A percentile compares a stretch with the other conserved stretches of the same genome.
Conservation (phyloP, 805 yeast genomes). For the Lipomyces kockii region DNA sequence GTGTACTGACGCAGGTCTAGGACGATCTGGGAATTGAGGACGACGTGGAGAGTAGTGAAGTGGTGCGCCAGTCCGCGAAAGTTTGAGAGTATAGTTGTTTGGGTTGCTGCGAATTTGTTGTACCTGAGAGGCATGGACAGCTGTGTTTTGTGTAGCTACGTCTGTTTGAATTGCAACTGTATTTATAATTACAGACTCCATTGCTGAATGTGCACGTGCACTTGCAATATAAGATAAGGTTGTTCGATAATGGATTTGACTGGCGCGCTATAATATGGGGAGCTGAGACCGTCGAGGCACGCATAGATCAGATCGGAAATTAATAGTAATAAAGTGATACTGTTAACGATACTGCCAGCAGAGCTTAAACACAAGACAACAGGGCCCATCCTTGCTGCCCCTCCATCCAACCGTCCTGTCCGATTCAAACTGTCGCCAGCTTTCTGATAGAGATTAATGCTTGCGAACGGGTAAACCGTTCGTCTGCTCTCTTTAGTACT, state of each 20-base stretch:
- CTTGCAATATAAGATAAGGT: background rate
- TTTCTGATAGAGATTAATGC: too few species aligned
- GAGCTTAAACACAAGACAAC: background rate
- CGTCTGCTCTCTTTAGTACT: background rate
- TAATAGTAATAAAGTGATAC: background rate
- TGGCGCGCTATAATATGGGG: background rate
- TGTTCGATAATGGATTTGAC: too few species aligned
- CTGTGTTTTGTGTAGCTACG: background rate
- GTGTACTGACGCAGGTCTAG: background rate
- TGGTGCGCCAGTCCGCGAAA: background rate
- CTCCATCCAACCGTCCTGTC: background rate
- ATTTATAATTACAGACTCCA: background rate
- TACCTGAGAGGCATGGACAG: too few species aligned
- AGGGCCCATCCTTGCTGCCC: background rate
- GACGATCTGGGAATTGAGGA: slow-evolving; percentile 7
- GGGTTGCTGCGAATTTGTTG: background rate
- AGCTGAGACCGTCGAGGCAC: background rate
- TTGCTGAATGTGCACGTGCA: background rate
- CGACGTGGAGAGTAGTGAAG: background rate
- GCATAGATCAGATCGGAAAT: background rate
- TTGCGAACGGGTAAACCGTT: too few species aligned
- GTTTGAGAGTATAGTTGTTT: background rate
- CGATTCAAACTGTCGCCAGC: background rate
- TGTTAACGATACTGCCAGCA: background rate
- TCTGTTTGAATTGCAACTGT: background rate